Evolutionary conservation across 2,329 filamentous ascomycete species (phyloP), one percentile per base, ranked within the genome.

Genomic region (Aspergillus aculeatus): DNA sequence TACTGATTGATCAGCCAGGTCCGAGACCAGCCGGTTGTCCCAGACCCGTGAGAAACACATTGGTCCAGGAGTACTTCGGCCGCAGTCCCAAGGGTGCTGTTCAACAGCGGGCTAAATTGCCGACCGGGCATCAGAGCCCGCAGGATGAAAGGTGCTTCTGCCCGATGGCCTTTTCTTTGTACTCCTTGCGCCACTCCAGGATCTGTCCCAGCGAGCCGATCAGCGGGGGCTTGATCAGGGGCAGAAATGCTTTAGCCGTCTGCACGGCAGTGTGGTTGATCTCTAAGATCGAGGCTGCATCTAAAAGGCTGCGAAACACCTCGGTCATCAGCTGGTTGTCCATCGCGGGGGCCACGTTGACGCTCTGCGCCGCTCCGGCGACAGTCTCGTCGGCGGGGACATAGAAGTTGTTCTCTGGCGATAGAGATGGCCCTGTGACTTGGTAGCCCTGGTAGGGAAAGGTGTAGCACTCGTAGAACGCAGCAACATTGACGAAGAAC

Each of bases 391-490:
- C 24, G 5, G 31, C 31, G 11, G 57, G 51, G 7, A 59, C 49
- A 6, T 44, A 24, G 31, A 59, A 59, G 14, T 52, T 59, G 31
- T 59, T 59, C 12, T 59, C 57, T 3, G 51, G 57, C 7, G 57
- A 59, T 32, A 54, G 24, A 9, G 57, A 59, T 16, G 57, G 57
- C 1, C 51, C 57, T 3, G 47, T 54, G 19, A 55, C 51, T 6
- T 9, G 31, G 23, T 59, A 50, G 11, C 51, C 57, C 4, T 59
- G 21, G 50, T 54, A 47, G 9, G 48, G 16, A 23, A 54, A 59
- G 44, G 47, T 50, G 32, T 59, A 59, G 44, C 57, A 59, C 23
- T 59, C 19, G 50, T 59, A 59, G 32, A 59, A 59, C 9, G 32
- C 24, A 4, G 51, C n/a, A 4, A 50, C 57, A 12, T 59, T 52